phyloP scores from a whole-genome alignment of 371 early-diverging fungal genomes.

The Coemansia sp. region DNA sequence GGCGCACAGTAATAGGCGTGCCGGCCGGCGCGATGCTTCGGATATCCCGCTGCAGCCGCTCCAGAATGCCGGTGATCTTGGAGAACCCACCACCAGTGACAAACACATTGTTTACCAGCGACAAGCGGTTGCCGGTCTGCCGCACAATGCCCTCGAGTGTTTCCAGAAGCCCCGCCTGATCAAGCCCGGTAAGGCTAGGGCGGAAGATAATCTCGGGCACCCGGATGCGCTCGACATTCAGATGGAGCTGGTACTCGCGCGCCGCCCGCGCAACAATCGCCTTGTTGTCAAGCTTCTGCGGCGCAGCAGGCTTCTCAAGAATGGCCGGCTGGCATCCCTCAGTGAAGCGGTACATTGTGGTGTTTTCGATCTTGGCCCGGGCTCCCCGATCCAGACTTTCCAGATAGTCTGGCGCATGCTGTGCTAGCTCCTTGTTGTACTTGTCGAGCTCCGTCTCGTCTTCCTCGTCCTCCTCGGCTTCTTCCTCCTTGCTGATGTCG shows the following conservation, averaged over 20 bases:
- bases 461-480: conserved; percentile 78
- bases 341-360: conserved; percentile 46
- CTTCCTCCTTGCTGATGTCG: conserved; percentile 83
- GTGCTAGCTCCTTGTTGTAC: conserved; percentile 67
- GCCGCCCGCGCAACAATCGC: conserved; percentile 40
- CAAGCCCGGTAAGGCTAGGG: conserved; percentile 80
- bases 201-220: conserved; percentile 89
- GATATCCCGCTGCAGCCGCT: conserved; percentile 63
- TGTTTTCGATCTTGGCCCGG: conserved; percentile 40
- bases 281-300: conserved; percentile 39
- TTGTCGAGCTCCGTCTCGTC: conserved; percentile 80
- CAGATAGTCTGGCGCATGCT: conserved; percentile 73
- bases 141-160: conserved; percentile 67
- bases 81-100: conserved; percentile 77
- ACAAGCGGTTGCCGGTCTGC: conserved; percentile 55
- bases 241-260: conserved; percentile 72
- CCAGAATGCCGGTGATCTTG: conserved; percentile 61
- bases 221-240: conserved; percentile 84
- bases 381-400: conserved; percentile 39
- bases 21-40: conserved; percentile 64
- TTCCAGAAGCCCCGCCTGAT: conserved; percentile 84
- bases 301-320: conserved; percentile 64
- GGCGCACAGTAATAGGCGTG: conserved; percentile 58
- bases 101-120: conserved; percentile 64
- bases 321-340: conserved; percentile 49